These are phyloP conservation scores for Alternaria hordeiaustralica DNA, from an alignment of 2,329 filamentous ascomycete species.

Conservation along the genomic window DNA sequence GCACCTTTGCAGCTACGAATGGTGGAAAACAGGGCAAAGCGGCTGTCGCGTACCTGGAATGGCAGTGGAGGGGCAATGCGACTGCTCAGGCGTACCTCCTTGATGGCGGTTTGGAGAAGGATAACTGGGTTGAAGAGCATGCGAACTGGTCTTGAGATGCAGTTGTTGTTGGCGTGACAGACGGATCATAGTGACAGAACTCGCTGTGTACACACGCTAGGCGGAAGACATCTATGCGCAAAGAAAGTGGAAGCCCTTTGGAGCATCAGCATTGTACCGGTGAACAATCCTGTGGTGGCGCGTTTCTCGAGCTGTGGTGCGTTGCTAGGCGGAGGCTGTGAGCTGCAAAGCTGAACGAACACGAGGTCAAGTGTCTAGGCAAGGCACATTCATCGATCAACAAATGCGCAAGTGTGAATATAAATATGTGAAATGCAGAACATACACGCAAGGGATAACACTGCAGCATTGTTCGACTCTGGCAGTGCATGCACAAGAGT, in stretches of 20 bases:
- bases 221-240: background rate
- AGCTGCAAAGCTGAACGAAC: constrained; percentile 3
- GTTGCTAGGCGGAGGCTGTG: background rate
- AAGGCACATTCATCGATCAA: background rate
- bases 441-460: background rate
- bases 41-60: constrained; percentile 27
- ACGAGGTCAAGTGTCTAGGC: background rate
- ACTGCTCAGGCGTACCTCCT: constrained; percentile 25
- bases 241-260: background rate
- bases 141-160: constrained; percentile 14
- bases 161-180: background rate
- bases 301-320: background rate
- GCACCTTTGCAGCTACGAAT: constrained; percentile 27
- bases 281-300: background rate
- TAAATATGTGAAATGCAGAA: background rate
- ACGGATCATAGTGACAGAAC: background rate
- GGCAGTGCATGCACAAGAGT: background rate
- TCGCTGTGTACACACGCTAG: background rate
- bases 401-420: background rate
- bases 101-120: constrained; percentile 22
- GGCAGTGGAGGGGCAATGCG: constrained; percentile 25
- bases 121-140: constrained; percentile 26
- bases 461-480: background rate
- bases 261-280: background rate
- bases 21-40: constrained; percentile 31